phyloP scores from a whole-genome alignment of 164 flowering plant genomes.

The Warburgia ugandensis region DNA sequence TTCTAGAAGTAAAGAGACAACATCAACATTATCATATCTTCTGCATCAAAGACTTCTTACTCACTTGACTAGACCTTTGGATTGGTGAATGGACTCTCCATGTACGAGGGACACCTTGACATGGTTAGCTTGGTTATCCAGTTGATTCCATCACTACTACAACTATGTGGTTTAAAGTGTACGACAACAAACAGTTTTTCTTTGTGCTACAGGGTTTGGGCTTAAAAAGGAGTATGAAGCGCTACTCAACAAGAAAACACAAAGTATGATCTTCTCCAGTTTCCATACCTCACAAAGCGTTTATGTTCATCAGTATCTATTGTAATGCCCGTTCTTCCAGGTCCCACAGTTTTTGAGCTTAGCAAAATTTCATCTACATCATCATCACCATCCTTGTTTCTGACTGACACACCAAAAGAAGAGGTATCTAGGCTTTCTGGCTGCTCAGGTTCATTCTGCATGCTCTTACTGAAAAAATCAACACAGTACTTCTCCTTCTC shows the following conservation, averaged over 20 bases:
- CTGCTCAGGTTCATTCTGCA: slow-evolving; percentile 35
- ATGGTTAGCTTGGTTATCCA: too few relatives aligned
- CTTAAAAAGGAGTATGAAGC: background rate
- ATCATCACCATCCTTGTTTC: slow-evolving; percentile 31
- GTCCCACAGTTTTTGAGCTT: slow-evolving; percentile 36
- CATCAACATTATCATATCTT: too few relatives aligned
- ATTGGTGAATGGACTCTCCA: too few relatives aligned
- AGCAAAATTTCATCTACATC: slow-evolving; percentile 24
- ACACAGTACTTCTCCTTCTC: slow-evolving; percentile 93
- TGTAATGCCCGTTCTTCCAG: slow-evolving; percentile 48
- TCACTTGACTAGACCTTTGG: too few relatives aligned
- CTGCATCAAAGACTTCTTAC: too few relatives aligned
- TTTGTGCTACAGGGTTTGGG: background rate
- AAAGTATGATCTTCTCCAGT: background rate
- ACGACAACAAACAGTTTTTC: too few relatives aligned
- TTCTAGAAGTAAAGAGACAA: too few relatives aligned
- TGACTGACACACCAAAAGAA: slow-evolving; percentile 11
- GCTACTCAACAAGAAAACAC: background rate
- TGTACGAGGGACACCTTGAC: too few relatives aligned
- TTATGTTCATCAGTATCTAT: slow-evolving; percentile 63
- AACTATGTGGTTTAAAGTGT: too few relatives aligned
- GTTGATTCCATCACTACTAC: too few relatives aligned
- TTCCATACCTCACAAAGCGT: slow-evolving; percentile 71
- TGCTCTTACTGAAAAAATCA: slow-evolving; percentile 73
- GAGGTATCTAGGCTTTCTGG: slow-evolving; percentile 17